Evolutionary conservation across 2,329 filamentous ascomycete species (phyloP).

Genomic region (Rugonectria rugulosa): DNA sequence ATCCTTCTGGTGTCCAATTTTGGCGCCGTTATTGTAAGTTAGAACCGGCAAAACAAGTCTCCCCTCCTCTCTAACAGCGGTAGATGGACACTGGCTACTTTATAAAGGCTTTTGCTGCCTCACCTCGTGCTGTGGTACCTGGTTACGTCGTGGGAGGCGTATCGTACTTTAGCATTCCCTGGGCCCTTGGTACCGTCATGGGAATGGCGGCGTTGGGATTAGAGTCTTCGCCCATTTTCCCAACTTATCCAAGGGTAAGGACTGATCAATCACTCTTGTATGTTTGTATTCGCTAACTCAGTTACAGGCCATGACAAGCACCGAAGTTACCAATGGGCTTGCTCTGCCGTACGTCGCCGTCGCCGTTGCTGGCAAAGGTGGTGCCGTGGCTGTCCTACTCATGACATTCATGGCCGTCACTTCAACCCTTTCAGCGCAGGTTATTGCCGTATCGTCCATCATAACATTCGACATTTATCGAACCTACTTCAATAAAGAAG

Average conservation of each 20-base stretch:
- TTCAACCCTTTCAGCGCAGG: slow-evolving; percentile 79
- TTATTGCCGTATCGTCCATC: slow-evolving; percentile 89
- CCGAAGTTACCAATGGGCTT: slow-evolving; percentile 80
- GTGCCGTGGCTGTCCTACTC: slow-evolving; percentile 78
- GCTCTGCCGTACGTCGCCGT: slow-evolving; percentile 86
- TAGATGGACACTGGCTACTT: slow-evolving; percentile 83
- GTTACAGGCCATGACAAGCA: slow-evolving; percentile 13
- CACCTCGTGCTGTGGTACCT: slow-evolving; percentile 82
- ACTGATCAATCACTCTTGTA: slow-evolving; percentile 43
- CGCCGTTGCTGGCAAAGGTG: slow-evolving; percentile 80
- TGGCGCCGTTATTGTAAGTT: slow-evolving; percentile 70
- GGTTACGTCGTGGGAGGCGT: slow-evolving; percentile 88
- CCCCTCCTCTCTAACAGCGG: background rate
- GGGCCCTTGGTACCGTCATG: slow-evolving; percentile 86
- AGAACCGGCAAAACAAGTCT: background rate
- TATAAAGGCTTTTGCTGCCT: slow-evolving; percentile 90
- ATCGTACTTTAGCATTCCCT: slow-evolving; percentile 90
- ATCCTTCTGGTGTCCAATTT: slow-evolving; percentile 88
- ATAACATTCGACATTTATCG: slow-evolving; percentile 88
- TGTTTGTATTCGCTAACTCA: slow-evolving; percentile 60
- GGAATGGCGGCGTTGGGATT: slow-evolving; percentile 75
- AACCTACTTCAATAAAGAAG: slow-evolving; percentile 75
- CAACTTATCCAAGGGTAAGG: slow-evolving; percentile 17
- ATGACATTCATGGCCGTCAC: slow-evolving; percentile 94
- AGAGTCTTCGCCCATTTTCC: slow-evolving; percentile 14